Evolutionary conservation across 768 basidiomycete genomes (phyloP).

Genomic region (Omphalotus guepiniiformis): DNA sequence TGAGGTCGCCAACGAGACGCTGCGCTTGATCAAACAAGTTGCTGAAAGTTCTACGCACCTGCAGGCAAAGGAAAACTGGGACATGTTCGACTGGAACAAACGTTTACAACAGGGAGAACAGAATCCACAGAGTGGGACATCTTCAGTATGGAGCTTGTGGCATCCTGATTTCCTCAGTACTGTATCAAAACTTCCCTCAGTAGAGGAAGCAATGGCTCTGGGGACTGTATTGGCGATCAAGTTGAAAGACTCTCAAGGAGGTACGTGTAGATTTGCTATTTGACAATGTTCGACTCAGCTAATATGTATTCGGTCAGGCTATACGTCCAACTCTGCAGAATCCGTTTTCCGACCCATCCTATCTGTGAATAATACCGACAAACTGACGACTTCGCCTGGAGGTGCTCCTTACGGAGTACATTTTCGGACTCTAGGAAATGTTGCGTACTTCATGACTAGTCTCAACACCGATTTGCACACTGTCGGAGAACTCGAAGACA

Average conservation of each 20-base stretch:
- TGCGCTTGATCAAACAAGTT: slow-evolving; percentile 57
- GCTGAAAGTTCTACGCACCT: slow-evolving; percentile 53
- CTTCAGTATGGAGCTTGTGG: too few species aligned
- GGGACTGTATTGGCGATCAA: slow-evolving; percentile 84
- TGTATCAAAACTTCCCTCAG: slow-evolving; percentile 51
- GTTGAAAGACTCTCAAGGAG: slow-evolving; percentile 50
- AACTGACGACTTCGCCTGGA: neutral
- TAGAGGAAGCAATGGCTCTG: slow-evolving; percentile 80
- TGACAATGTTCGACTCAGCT: neutral
- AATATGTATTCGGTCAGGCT: slow-evolving; percentile 38
- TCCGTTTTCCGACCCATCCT: slow-evolving; percentile 36
- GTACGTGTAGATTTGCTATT: slow-evolving; percentile 32
- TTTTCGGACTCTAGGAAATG: slow-evolving; percentile 84
- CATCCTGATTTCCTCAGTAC: slow-evolving; percentile 62
- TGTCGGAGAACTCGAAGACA: slow-evolving; percentile 58
- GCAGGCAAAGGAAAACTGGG: slow-evolving; percentile 59
- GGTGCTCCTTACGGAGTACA: slow-evolving; percentile 66
- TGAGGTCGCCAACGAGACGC: slow-evolving; percentile 80
- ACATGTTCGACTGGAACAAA: too few species aligned
- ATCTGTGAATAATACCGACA: slow-evolving; percentile 36
- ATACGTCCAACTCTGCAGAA: slow-evolving; percentile 63
- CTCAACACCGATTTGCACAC: slow-evolving; percentile 60
- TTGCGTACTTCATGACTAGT: slow-evolving; percentile 91
- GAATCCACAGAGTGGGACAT: too few species aligned
- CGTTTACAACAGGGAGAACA: slow-evolving; percentile 11